Evolutionary conservation across 768 basidiomycete genomes (phyloP), one percentile per base, ranked within the genome.

Genomic region (Auricularia cornea): DNA sequence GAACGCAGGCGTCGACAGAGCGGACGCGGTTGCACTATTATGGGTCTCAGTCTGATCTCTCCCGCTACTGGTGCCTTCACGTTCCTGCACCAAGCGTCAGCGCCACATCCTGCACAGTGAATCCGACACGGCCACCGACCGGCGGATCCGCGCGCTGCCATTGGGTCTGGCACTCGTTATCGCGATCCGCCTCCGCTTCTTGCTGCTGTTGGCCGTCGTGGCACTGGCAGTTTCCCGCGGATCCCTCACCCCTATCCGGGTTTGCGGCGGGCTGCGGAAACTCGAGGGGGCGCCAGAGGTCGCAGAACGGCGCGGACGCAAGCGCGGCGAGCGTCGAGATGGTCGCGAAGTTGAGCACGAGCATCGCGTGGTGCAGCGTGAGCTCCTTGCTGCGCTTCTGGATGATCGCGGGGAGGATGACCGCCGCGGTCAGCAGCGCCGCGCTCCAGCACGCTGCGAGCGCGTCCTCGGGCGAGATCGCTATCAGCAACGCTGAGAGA

Each of bases 331-430:
- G 3, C 2, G 64, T 56, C n/a, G 64, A 65, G 8, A 65, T 56
- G 5, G 62, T 65, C 3, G 64, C 64, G 38, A 65, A 65, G 59
- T 64, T 65, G 31, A 65, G 62, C 2, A 64, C 63, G 18, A 63
- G 63, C 41, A 48, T 59, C 20, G 64, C 64, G 52, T 65, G 64
- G 54, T 64, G 63, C 26, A 65, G 28, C 3, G 64, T 65, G n/a
- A 65, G 30, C 29, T 41, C n/a, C 18, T 35, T 30, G 52, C 26
- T 29, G 6, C 4, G 23, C 59, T 65, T 65, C 59, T 65, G 64
- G 12, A 40, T 59, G 5, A 63, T 60, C 6, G 64, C 64, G 23
- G 64, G 64, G n/a, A 65, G n/a, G 1, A 65, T 48, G 12, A 65
- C 32, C 10, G 64, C 41, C 14, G 63, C 41, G 3, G 64, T 65